Percentiles rank a stretch among this genome's conserved stretches.
These are phyloP conservation scores for Pecoramyces ruminantium DNA, from an alignment of 192 early-diverging fungal genomes.

Conservation along the genomic window DNA sequence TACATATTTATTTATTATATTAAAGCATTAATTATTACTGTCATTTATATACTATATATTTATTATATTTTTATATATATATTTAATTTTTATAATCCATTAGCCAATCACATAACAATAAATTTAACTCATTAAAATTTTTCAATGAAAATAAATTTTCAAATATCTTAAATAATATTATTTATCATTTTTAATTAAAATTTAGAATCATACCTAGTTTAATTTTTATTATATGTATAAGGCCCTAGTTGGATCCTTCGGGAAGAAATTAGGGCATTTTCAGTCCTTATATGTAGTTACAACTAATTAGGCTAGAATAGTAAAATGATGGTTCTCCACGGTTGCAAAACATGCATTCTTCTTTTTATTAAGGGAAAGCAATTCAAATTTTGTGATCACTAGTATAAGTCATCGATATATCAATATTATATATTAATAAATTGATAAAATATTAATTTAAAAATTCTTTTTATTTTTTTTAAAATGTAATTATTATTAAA, in stretches of 20 bases:
- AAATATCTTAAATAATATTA: not conserved
- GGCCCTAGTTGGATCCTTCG: not conserved
- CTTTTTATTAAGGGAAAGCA: not conserved
- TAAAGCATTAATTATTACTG: no score
- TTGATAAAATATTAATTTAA: no score
- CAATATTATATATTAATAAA: no score
- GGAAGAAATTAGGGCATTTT: not conserved
- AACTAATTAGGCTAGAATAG: not conserved
- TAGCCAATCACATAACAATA: not conserved
- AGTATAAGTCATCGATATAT: not conserved
- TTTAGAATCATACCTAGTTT: not conserved
- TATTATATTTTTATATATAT: no score
- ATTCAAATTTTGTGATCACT: not conserved
- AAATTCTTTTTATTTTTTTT: no score
- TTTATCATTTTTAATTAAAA: not conserved
- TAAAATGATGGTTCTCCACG: not conserved
- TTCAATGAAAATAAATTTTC: not conserved
- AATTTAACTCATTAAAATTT: not conserved
- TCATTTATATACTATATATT: no score
- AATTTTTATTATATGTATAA: not conserved
- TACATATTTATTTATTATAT: no score
- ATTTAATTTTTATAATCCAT: no score
- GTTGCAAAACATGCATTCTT: not conserved
- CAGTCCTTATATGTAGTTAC: not conserved
- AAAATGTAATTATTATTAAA: no score